Base-by-base conservation (phyloP, 1,284 basidiomycete genomes). In the Peniophora sp. region DNA sequence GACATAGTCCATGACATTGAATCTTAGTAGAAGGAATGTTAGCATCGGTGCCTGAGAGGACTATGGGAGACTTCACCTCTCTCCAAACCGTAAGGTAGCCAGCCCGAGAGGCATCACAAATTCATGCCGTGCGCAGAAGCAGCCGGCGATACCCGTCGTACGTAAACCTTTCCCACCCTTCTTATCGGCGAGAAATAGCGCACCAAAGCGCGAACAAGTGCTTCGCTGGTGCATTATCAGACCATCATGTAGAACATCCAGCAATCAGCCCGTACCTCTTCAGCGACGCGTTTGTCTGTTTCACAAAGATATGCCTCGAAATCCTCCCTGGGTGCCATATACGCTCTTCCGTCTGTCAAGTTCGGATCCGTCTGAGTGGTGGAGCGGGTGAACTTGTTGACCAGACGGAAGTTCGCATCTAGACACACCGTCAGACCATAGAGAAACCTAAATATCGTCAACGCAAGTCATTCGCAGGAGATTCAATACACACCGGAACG, bases 1-100 rank as follows among this genome's bases (percentile, higher is more conserved):
- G 1, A 69, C 27, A 43, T 64, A 71, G 51, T 73, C 69, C 56
- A 72, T 67, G 50, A 72, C 72, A 9, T 57, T 57, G 47, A 66
- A 67, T 47, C 68, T 10, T 36, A 36, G n/a, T 10, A 36, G 10
- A 36, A 10, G 10, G 10, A 36, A 10, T n/a, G 10, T 10, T 10
- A 10, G 10, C n/a, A n/a, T n/a, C 20, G n/a, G 10, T 10, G n/a
- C n/a, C 34, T 10, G 34, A 36, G 10, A 10, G 10, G 34, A 10
- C 34, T 10, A 10, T 10, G 10, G 34, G 17, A 34, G 15, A 9
- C 48, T 58, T 11, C 51, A 68, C 70, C 59, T 47, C 57, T 73
- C 68, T 0, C 70, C 68, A 14, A 60, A 57, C 47, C 71, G 68
- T 2, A 73, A 58, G 55, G 72, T 67, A 0, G 64, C 68, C 1